These are phyloP conservation scores for Yamadazyma spencermartinsiae DNA, from an alignment of 1,139 yeast genomes.

Conservation along the genomic window DNA sequence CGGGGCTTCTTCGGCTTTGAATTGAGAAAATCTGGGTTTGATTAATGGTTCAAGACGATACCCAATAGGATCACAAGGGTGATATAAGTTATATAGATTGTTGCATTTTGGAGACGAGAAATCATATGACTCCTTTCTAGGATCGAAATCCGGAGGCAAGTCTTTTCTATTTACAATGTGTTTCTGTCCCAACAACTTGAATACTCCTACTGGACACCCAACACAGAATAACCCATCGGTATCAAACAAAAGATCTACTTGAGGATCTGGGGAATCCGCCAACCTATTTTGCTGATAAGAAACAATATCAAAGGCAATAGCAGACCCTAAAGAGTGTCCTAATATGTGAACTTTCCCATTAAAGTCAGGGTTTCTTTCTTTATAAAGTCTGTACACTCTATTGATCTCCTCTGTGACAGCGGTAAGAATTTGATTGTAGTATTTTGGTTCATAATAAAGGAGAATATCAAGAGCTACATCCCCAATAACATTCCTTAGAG, in stretches of 20 bases:
- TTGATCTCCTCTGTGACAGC: slow-evolving; percentile 75
- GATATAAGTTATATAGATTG: slow-evolving; percentile 74
- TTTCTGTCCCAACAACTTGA: slow-evolving; percentile 65
- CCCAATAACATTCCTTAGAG: slow-evolving; percentile 75
- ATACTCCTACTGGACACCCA: slow-evolving; percentile 91
- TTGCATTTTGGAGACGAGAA: slow-evolving; percentile 51
- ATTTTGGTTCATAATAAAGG: slow-evolving; percentile 77
- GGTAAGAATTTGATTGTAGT: slow-evolving; percentile 59
- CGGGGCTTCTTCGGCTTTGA: slow-evolving; percentile 62
- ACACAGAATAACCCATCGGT: slow-evolving; percentile 75
- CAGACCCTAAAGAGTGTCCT: slow-evolving; percentile 92
- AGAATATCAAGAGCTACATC: slow-evolving; percentile 87
- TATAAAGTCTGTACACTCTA: slow-evolving; percentile 59
- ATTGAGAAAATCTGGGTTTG: slow-evolving; percentile 50
- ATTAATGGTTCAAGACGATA: slow-evolving; percentile 84
- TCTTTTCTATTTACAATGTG: slow-evolving; percentile 47
- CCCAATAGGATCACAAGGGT: slow-evolving; percentile 88
- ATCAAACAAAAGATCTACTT: slow-evolving; percentile 58
- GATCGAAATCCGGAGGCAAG: slow-evolving; percentile 21
- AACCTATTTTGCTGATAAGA: slow-evolving; percentile 51
- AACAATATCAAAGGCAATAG: slow-evolving; percentile 77
- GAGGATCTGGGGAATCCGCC: slow-evolving; percentile 21
- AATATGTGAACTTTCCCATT: slow-evolving; percentile 77
- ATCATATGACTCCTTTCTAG: slow-evolving; percentile 13
- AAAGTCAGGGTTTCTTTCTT: slow-evolving; percentile 68